A percentile compares a stretch with the other conserved stretches of the same genome.
phyloP scores from a whole-genome alignment of 345 rosid species.

The Syzygium aromaticum region DNA sequence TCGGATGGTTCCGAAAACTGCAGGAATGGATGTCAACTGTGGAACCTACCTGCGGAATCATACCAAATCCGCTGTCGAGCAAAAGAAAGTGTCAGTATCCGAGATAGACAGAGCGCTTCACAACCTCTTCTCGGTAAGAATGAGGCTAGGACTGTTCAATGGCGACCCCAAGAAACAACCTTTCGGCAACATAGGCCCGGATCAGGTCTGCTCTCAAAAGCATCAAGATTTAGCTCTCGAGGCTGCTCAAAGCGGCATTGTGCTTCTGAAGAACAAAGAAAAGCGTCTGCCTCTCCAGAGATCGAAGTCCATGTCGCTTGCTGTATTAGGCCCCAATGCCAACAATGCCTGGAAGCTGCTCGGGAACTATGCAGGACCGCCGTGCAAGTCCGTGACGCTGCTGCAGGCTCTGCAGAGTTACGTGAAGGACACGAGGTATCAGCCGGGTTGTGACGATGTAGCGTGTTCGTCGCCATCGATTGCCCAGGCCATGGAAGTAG shows the following conservation, averaged over 20 bases:
- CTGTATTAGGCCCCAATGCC: slow-evolving; percentile 84
- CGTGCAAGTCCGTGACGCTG: slow-evolving; percentile 53
- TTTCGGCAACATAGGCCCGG: slow-evolving; percentile 56
- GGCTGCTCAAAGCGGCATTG: slow-evolving; percentile 83
- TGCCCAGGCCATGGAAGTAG: slow-evolving; percentile 42
- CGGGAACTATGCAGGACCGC: slow-evolving; percentile 83
- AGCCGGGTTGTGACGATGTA: slow-evolving; percentile 60
- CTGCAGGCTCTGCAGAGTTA: slow-evolving; percentile 49
- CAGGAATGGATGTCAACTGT: slow-evolving; percentile 91
- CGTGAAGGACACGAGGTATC: slow-evolving; percentile 32
- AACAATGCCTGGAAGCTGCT: slow-evolving; percentile 39
- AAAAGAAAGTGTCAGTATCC: slow-evolving; percentile 48
- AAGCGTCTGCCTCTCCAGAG: slow-evolving; percentile 55
- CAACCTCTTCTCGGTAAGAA: slow-evolving; percentile 69
- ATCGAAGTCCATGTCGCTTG: slow-evolving; percentile 39
- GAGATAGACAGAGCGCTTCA: slow-evolving; percentile 63
- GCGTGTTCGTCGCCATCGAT: slow-evolving; percentile 45
- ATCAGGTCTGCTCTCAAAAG: slow-evolving; percentile 52
- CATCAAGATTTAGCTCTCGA: slow-evolving; percentile 81
- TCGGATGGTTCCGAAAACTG: not conserved
- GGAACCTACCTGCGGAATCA: slow-evolving; percentile 60
- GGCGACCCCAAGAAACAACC: slow-evolving; percentile 54
- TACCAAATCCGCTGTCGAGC: slow-evolving; percentile 55
- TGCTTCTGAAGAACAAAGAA: slow-evolving; percentile 60
- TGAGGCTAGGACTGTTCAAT: slow-evolving; percentile 83